These are phyloP conservation scores for Uronychia binucleata DNA, from an alignment of 73 alveolate genomes.

Conservation along the genomic window DNA sequence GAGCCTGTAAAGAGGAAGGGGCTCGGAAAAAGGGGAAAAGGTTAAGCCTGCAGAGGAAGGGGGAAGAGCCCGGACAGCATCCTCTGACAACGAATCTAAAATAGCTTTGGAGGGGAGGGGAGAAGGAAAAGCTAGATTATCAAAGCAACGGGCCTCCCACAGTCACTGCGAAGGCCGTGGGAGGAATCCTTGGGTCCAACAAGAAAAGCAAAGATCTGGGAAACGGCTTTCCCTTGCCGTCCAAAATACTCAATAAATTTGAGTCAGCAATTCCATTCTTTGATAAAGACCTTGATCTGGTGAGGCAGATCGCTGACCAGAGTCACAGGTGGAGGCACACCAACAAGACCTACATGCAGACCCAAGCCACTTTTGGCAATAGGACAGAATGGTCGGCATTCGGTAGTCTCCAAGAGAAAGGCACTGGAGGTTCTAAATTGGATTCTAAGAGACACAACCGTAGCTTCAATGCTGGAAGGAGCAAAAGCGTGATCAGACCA, in stretches of 20 bases:
- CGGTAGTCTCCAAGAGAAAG: no score
- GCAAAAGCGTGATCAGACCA: no score
- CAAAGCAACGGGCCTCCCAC: no score
- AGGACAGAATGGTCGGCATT: no score
- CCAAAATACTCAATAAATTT: not conserved
- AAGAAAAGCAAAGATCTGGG: not conserved
- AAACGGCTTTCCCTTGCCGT: not conserved
- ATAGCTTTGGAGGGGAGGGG: not conserved
- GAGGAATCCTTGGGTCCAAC: not conserved
- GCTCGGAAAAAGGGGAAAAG: no score
- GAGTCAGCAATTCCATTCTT: not conserved
- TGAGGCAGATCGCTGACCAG: not conserved
- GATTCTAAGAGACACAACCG: no score
- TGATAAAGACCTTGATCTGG: not conserved
- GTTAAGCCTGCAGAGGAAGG: not conserved
- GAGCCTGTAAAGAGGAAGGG: no score
- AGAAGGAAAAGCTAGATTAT: no score
- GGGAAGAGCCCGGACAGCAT: not conserved
- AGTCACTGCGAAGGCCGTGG: not conserved
- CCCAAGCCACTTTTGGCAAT: not conserved
- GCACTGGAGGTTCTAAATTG: no score
- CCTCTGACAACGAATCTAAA: not conserved
- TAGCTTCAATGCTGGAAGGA: no score
- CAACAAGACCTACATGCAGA: not conserved
- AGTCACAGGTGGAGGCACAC: not conserved